A percentile compares a stretch with the other conserved stretches of the same genome.
These are phyloP conservation scores for Botrytis paeoniae DNA, from an alignment of 2,329 filamentous ascomycete species.

Conservation along the genomic window DNA sequence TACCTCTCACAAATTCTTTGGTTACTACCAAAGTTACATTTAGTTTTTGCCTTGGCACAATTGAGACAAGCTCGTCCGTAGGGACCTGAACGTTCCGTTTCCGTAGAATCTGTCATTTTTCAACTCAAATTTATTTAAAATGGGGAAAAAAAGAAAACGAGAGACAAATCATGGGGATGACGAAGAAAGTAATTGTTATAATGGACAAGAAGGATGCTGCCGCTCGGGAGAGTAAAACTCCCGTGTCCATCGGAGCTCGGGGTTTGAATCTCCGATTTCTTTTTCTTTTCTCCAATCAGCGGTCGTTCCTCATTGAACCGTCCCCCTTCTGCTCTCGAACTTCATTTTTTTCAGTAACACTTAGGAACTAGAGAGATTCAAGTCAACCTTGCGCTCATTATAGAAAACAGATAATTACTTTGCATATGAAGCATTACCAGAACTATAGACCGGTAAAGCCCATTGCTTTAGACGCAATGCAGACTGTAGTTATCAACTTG, in stretches of 20 bases:
- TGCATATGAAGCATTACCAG: neutral
- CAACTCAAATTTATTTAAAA: neutral
- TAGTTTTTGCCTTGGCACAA: constrained; percentile 13
- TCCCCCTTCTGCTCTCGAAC: neutral
- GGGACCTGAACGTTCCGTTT: constrained; percentile 8
- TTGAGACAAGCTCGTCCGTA: constrained; percentile 14
- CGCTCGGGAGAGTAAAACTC: neutral
- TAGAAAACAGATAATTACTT: neutral
- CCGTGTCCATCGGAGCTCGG: constrained; percentile 5
- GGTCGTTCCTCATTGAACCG: neutral
- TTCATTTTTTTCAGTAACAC: neutral
- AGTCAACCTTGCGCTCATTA: neutral
- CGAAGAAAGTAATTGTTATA: neutral
- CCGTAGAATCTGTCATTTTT: neutral
- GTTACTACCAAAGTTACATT: constrained; percentile 13
- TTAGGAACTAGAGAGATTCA: neutral
- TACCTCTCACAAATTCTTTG: constrained; percentile 15
- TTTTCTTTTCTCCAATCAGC: neutral
- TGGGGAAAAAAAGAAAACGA: neutral
- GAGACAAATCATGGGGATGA: neutral
- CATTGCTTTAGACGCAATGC: neutral
- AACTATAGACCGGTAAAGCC: neutral
- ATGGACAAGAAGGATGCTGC: neutral
- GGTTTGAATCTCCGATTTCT: neutral
- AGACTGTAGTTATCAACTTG: neutral